Percentiles rank a stretch among this genome's conserved stretches.
Evolutionary conservation across 495 filamentous ascomycete species (phyloP).

Genomic region (Penicillium coprophilum): DNA sequence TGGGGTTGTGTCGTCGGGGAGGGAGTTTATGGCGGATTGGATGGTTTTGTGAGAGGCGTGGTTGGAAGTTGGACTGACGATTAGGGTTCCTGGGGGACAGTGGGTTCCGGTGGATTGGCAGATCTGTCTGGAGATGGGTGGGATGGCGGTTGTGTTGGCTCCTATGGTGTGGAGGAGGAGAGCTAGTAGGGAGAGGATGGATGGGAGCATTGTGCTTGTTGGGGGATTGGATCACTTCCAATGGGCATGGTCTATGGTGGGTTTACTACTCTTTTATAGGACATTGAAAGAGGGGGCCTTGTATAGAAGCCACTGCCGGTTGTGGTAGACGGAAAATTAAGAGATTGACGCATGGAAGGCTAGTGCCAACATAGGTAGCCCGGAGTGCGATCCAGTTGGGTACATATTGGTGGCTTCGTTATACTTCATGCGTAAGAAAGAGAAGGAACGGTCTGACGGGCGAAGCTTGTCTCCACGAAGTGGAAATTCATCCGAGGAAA

Average conservation of each 20-base stretch:
- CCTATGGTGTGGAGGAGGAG: slow-evolving; percentile 8
- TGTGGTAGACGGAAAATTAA: slow-evolving; percentile 7
- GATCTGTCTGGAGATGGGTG: slow-evolving; percentile 7
- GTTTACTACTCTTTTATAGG: not conserved
- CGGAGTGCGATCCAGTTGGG: too few species aligned
- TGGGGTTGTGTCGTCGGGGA: slow-evolving; percentile 50
- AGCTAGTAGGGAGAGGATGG: slow-evolving; percentile 13
- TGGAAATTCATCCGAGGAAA: slow-evolving; percentile 20
- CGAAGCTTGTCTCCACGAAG: slow-evolving; percentile 27
- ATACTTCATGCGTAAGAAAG: slow-evolving; percentile 8
- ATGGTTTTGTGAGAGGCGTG: slow-evolving; percentile 48
- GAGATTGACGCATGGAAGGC: not conserved
- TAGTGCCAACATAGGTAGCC: slow-evolving; percentile 5
- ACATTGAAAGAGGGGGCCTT: not conserved
- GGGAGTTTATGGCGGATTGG: slow-evolving; percentile 53
- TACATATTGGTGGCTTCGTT: too few species aligned
- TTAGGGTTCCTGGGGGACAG: slow-evolving; percentile 50
- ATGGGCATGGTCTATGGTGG: not conserved
- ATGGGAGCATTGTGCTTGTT: slow-evolving; percentile 9
- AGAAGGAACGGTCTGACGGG: not conserved
- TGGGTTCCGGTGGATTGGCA: slow-evolving; percentile 29
- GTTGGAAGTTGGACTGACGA: slow-evolving; percentile 40
- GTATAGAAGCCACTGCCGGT: not conserved
- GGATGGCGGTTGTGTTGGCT: slow-evolving; percentile 4
- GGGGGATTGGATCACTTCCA: not conserved